phyloP scores from a whole-genome alignment of 2,329 filamentous ascomycete genomes.

The Didymella exigua region DNA sequence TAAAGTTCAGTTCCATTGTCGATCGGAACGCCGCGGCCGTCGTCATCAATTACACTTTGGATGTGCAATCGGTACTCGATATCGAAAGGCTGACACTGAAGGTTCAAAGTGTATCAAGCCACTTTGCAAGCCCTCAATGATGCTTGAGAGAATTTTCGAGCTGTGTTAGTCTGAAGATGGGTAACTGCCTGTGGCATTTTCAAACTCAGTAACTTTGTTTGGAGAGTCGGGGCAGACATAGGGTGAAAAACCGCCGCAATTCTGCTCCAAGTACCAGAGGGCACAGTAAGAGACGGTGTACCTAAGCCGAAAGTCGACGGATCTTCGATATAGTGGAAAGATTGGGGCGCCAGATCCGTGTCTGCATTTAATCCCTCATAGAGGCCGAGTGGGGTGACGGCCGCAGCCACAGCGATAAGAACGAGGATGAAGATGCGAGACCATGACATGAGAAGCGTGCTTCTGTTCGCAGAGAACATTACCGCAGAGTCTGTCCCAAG shows the following conservation, averaged over 20 bases:
- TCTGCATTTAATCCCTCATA: conserved; percentile 47
- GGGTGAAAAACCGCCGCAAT: conserved; percentile 33
- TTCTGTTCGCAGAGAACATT: conserved; percentile 37
- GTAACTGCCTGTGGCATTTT: neutral
- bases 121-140: neutral
- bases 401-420: conserved; percentile 50
- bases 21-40: neutral
- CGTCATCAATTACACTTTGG: neutral
- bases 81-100: neutral
- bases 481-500: conserved; percentile 49
- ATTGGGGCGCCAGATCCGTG: conserved; percentile 10
- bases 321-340: conserved; percentile 51
- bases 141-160: neutral
- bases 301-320: conserved; percentile 48
- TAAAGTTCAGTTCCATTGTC: neutral
- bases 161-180: neutral
- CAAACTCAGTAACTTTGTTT: neutral
- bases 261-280: conserved; percentile 38
- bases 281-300: conserved; percentile 45
- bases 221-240: conserved; percentile 1
- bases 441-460: conserved; percentile 27
- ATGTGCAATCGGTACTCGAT: conserved; percentile 1
- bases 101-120: neutral
- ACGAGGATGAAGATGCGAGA: conserved; percentile 23
- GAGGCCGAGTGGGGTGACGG: conserved; percentile 56